Evolutionary conservation across 192 early-diverging fungal genomes (phyloP).

Genomic region (Chytriomyces sp.): DNA sequence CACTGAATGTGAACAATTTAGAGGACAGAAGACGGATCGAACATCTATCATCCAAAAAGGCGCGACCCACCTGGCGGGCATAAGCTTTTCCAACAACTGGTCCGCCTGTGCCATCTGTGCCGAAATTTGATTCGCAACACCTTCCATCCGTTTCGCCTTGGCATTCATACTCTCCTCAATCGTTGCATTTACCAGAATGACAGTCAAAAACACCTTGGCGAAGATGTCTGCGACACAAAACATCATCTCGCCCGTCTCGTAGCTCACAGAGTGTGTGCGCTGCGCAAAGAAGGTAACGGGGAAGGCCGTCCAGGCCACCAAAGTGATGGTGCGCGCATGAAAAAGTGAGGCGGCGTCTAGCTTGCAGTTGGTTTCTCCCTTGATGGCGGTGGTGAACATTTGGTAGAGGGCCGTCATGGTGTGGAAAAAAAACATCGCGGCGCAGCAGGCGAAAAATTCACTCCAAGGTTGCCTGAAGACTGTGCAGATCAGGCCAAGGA

Average conservation of each 20-base stretch:
- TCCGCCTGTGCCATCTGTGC: constrained; percentile 35
- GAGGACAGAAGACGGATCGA: background rate
- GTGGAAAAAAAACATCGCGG: constrained; percentile 20
- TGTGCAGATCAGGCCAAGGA: constrained; percentile 33
- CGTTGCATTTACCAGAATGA: constrained; percentile 46
- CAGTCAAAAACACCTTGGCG: constrained; percentile 46
- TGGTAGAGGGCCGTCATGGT: constrained; percentile 23
- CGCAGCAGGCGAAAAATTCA: constrained; percentile 12
- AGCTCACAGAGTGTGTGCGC: constrained; percentile 25
- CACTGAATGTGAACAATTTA: background rate
- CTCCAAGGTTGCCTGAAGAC: constrained; percentile 37
- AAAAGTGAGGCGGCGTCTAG: constrained; percentile 23
- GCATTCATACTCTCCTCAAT: constrained; percentile 43
- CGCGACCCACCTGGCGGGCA: constrained; percentile 26
- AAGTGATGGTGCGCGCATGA: background rate
- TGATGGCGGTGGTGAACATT: constrained; percentile 33
- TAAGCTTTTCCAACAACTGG: constrained; percentile 34
- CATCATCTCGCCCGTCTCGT: constrained; percentile 28
- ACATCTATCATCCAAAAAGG: background rate
- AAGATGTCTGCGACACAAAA: constrained; percentile 38
- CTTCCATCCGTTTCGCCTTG: constrained; percentile 32
- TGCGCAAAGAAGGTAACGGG: constrained; percentile 16
- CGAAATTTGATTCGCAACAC: constrained; percentile 36
- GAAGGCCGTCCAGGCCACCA: constrained; percentile 16
- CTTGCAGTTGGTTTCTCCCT: constrained; percentile 28